These are phyloP conservation scores for Bisporella sp. DNA, from an alignment of 2,329 filamentous ascomycete genomes.

Conservation along the genomic window DNA sequence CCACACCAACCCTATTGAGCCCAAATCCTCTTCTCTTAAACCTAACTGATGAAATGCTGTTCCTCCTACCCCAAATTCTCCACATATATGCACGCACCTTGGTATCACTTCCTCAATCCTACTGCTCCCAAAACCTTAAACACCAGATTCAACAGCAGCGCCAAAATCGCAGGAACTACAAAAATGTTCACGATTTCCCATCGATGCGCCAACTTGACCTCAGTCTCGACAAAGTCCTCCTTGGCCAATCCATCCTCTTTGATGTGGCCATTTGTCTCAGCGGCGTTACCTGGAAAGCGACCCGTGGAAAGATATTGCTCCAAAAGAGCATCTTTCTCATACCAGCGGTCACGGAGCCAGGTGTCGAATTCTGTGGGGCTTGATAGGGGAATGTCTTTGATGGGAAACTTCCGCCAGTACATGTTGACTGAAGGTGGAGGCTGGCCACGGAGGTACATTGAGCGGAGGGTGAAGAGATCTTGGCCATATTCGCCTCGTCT, in stretches of 20 bases:
- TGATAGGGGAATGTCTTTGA: constrained; percentile 75
- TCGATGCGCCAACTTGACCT: constrained; percentile 24
- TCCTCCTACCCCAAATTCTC: too few relatives aligned
- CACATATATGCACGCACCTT: neutral
- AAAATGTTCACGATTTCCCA: constrained; percentile 28
- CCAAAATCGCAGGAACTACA: constrained; percentile 21
- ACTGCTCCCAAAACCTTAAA: constrained; percentile 17
- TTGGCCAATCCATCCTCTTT: constrained; percentile 4
- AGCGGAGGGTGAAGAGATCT: constrained; percentile 77
- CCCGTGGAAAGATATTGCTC: constrained; percentile 75
- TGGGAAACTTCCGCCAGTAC: constrained; percentile 82
- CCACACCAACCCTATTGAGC: too few relatives aligned
- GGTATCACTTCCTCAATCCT: constrained; percentile 6
- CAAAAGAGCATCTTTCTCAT: constrained; percentile 84
- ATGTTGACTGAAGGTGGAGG: constrained; percentile 95
- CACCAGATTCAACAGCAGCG: constrained; percentile 20
- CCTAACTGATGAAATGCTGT: too few relatives aligned
- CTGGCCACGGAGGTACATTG: constrained; percentile 82
- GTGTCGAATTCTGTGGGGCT: constrained; percentile 67
- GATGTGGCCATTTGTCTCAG: constrained; percentile 9
- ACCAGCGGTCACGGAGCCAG: constrained; percentile 84
- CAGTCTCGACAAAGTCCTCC: constrained; percentile 25
- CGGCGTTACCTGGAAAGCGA: constrained; percentile 55
- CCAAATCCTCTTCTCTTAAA: too few relatives aligned
- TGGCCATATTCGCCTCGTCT: constrained; percentile 75